Base-by-base conservation (phyloP, 805 yeast species). In the Candida michaelii region DNA sequence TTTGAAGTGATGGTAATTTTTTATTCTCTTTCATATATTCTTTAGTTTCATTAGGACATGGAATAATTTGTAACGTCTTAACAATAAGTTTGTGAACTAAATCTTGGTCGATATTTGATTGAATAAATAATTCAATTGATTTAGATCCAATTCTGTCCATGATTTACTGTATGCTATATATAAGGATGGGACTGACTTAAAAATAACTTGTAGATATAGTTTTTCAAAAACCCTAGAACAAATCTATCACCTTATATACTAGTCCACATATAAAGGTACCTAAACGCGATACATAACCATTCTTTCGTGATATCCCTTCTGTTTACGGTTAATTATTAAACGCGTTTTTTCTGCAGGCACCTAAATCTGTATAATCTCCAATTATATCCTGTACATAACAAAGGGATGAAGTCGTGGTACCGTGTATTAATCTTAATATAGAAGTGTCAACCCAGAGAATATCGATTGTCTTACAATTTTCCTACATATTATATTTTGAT, bases 1-100 rank as follows among this genome's bases (percentile, higher is more conserved):
- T 79, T 83, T 79, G 82, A 49, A 85, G 69, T 5, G 89, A 82
- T 10, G 91, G 90, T 41, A 78, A 67, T 39, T 69, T 73, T 50
- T 65, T 71, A 32, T 56, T 58, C 18, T 63, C 65, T 18, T 40
- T 16, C 19, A 29, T 23, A 44, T 64, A 50, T 30, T 46, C 35
- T 12, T 31, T 41, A 2, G 42, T 46, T 14, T 43, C 46, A 42
- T 63, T 74, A 54, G 73, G 73, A 55, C 85, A 80, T 31, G 87
- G 87, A 35, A 84, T 62, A 34, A 84, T 85, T 58, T 79, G 84
- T 42, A 84, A 66, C 3, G 90, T 80, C 19, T 76, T 70, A 36
- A 77, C 80, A 43, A 85, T 88, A 46, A 84, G 59, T 56, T 77
- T 82, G 58, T 80, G 83, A 51, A 84, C 74, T 85, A 84, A 83